Conservation (phyloP, 2,329 filamentous ascomycete genomes). For the Phoma sp. region DNA sequence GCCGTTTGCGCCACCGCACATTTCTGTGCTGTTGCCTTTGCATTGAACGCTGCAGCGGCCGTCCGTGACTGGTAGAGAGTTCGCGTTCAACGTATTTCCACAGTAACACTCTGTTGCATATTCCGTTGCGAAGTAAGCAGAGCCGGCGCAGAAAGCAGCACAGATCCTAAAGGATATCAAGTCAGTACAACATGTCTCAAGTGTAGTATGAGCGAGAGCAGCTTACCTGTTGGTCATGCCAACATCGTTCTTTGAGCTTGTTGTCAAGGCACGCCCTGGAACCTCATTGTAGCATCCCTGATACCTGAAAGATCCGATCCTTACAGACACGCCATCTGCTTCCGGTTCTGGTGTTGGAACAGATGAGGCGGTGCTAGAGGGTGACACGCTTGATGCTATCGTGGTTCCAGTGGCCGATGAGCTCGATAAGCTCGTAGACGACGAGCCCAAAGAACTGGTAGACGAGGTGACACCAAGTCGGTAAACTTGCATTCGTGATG, state of each 20-base stretch:
- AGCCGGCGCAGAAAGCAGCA: constrained; percentile 1
- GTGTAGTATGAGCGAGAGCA: too few relatives aligned
- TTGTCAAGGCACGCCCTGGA: constrained; percentile 2
- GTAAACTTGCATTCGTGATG: constrained; percentile 16
- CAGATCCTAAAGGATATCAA: not conserved
- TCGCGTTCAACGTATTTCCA: constrained; percentile 12
- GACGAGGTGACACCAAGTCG: not conserved
- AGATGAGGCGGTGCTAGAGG: not conserved
- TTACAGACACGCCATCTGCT: constrained; percentile 1
- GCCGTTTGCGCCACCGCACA: constrained; percentile 22
- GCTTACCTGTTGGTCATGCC: constrained; percentile 4
- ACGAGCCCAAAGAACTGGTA: not conserved
- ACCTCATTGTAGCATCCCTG: constrained; percentile 6
- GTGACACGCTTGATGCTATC: not conserved
- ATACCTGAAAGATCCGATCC: not conserved
- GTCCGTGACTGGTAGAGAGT: constrained; percentile 22
- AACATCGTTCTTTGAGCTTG: not conserved
- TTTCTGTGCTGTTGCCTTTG: constrained; percentile 15
- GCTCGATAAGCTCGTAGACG: not conserved
- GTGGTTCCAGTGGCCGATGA: not conserved
- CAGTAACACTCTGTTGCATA: constrained; percentile 23
- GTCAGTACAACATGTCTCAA: too few relatives aligned
- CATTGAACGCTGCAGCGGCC: constrained; percentile 38
- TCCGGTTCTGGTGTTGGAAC: not conserved
- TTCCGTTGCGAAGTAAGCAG: constrained; percentile 5